Base-by-base conservation (phyloP, 78 protist genomes). In the Andalucia godoyi region DNA sequence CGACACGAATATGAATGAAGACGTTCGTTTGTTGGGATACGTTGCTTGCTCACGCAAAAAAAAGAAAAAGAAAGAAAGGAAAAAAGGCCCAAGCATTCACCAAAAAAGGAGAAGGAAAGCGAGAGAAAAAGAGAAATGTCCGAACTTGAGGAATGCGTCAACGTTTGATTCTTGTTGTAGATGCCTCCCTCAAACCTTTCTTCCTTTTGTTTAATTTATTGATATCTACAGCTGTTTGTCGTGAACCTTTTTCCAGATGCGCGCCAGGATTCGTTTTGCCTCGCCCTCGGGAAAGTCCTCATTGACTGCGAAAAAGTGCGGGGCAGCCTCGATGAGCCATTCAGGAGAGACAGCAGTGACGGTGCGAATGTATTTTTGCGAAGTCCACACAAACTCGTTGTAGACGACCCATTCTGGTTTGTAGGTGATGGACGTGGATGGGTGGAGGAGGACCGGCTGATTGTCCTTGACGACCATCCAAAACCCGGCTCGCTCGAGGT, bases 341-440 rank as follows among this genome's bases (percentile, higher is more conserved):
- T 88, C 94, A 17, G 84, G 83, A 58, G 77, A 47, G 41, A 95
- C 46, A 4, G 76, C 93, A 3, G 95, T 84, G 38, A 80, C 82
- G 33, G 96, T 92, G 57, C 99, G 74, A 55, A 95, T 87, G 86
- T 84, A 97, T 60, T 90, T 78, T 52, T 77, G 64, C 53, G 86
- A 58, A 23, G 99, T 97, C 47, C 93, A 83, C 40, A 95, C 97
- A 57, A 95, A 92, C 85, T 96, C 99, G 71, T 93, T 63, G 81
- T 91, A 97, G 47, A 97, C 58, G n/a, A 74, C 79, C 95, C 95
- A 95, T 50, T 89, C 91, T 33, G 98, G 97, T 75, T 86, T 55
- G 76, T 78, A 78, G 63, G 66, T 77, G n/a, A 97, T 62, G 23
- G 70, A 45, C 15, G 93, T 74, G 6, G 95, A 81, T 18, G 99